Base-by-base conservation (phyloP, 768 basidiomycete genomes). In the Pluteus cervinus region DNA sequence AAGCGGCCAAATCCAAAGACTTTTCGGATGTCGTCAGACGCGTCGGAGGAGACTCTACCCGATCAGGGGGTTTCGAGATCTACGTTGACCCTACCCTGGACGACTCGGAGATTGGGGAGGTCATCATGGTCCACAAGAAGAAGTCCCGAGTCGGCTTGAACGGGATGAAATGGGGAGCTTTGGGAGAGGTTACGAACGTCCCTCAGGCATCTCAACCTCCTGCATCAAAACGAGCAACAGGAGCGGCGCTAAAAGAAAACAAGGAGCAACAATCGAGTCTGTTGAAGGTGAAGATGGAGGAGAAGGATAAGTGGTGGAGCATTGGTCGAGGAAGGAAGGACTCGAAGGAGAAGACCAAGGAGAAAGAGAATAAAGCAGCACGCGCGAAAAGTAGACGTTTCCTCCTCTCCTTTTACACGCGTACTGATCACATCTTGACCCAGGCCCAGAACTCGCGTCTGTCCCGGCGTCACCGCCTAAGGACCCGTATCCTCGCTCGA, bases 251-350 rank as follows among this genome's bases (percentile, higher is more conserved):
- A 62, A 52, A 57, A 48, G 47, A 63, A 65, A 48, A 44, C 36
- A 1, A 60, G 60, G 22, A 58, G 57, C 28, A 53, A 60, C 33
- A 42, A 43, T 24, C 43, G 20, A 40, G 24, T 2, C 11, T 44
- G 8, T 18, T 46, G 31, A 59, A 58, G 41, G 66, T 63, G 24
- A 48, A 55, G 41, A 50, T 62, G 39, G 66, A 63, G 38, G 73
- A 69, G 43, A 75, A 68, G 49, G 68, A 71, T 50, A 83, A 79
- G 56, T 89, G 86, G 85, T 89, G 86, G 87, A 88, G 73, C 44
- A 79, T 89, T 41, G 79, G 83, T 5, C 62, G 83, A 10, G 82
- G 82, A 7, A 60, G 81, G 47, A 86, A 79, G 52, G 85, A 84
- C 39, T 77, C 75, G 12, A 84, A 85, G 54, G 79, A 79, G 50